Conservation (phyloP, 2,329 filamentous ascomycete genomes). For the Fusarium sp. region DNA sequence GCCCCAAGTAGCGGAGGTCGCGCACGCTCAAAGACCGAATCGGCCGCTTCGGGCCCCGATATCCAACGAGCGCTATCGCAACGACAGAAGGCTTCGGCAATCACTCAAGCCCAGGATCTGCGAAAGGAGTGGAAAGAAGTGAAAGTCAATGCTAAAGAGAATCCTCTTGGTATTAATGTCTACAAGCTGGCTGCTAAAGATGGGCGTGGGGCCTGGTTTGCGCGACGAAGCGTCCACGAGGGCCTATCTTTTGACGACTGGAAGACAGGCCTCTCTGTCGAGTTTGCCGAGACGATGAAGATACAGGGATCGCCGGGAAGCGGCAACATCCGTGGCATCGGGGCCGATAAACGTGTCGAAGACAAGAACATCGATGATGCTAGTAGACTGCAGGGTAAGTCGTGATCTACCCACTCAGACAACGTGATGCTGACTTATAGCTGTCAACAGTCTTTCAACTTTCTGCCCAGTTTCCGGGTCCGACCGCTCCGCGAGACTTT, state of each 20-base stretch:
- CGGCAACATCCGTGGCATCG: slow-evolving; percentile 83
- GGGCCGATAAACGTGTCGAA: slow-evolving; percentile 78
- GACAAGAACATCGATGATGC: slow-evolving; percentile 63
- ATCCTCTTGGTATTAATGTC: slow-evolving; percentile 76
- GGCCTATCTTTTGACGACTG: slow-evolving; percentile 79
- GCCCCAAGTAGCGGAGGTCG: slow-evolving; percentile 56
- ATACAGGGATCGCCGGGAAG: slow-evolving; percentile 73
- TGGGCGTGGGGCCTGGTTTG: slow-evolving; percentile 88
- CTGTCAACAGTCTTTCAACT: slow-evolving; percentile 74
- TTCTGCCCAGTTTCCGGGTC: slow-evolving; percentile 88
- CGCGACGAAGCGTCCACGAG: slow-evolving; percentile 80
- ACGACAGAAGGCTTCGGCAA: slow-evolving; percentile 55
- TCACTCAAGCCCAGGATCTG: slow-evolving; percentile 62
- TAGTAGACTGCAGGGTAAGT: slow-evolving; percentile 68
- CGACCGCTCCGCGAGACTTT: slow-evolving; percentile 87
- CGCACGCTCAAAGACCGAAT: slow-evolving; percentile 63
- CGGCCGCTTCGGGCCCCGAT: slow-evolving; percentile 60
- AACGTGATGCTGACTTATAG: slow-evolving; percentile 26
- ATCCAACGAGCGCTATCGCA: slow-evolving; percentile 57
- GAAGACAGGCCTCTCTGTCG: slow-evolving; percentile 76
- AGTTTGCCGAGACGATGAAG: slow-evolving; percentile 81
- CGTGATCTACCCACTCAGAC: not conserved
- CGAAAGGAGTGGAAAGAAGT: slow-evolving; percentile 87
- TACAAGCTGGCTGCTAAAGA: slow-evolving; percentile 84
- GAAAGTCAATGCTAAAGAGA: slow-evolving; percentile 74